phyloP scores from a whole-genome alignment of 2,329 filamentous ascomycete genomes.

The Cladosporium cucumerinum region DNA sequence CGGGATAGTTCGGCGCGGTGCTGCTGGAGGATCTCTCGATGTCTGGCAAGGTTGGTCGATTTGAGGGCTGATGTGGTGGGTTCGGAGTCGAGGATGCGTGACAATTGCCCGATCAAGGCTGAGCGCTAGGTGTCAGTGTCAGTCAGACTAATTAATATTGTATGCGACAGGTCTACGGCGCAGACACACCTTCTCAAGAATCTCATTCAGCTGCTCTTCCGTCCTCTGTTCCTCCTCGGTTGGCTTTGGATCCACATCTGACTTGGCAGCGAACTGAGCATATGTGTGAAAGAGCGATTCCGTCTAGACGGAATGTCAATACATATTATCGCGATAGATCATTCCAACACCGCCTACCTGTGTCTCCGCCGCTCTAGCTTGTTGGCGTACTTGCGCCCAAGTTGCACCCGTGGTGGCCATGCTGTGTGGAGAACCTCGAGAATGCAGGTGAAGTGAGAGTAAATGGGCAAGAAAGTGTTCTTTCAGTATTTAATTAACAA shows the following conservation, averaged over 20 bases:
- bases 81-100: conserved; percentile 89
- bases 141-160: conserved; percentile 7
- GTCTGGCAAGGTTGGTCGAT: conserved; percentile 88
- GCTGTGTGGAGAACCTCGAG: neutral
- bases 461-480: neutral
- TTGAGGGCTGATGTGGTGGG: conserved; percentile 90
- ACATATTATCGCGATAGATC: conserved; percentile 17
- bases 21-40: conserved; percentile 83
- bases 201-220: conserved; percentile 77
- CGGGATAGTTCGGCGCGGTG: conserved; percentile 80
- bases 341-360: conserved; percentile 59
- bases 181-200: conserved; percentile 71
- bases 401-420: conserved; percentile 47
- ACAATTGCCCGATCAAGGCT: conserved; percentile 73
- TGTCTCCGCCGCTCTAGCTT: conserved; percentile 81
- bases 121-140: conserved; percentile 62
- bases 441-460: neutral
- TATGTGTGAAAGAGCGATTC: conserved; percentile 80
- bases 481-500: neutral
- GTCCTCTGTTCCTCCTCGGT: conserved; percentile 78
- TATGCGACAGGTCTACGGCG: neutral
- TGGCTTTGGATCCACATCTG: conserved; percentile 76
- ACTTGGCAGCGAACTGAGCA: conserved; percentile 80
- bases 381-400: conserved; percentile 93
- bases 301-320: conserved; percentile 55